Conservation (phyloP, 1,284 basidiomycete species). For the Cutaneotrichosporon curvatum region DNA sequence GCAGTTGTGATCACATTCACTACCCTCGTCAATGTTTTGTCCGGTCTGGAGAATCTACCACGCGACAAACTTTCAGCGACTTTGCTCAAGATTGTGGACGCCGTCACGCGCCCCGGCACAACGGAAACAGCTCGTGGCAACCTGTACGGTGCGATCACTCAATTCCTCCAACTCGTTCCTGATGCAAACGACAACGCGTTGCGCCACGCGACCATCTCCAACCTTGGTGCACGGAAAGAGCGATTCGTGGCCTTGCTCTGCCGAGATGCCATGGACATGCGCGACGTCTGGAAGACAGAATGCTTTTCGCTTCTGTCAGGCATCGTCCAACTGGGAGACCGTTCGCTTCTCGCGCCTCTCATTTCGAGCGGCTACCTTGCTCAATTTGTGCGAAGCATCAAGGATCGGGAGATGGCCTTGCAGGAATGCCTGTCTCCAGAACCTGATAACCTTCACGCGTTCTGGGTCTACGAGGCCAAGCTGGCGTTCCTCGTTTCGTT, state of each 20-base stretch:
- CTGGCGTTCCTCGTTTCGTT: constrained; percentile 80
- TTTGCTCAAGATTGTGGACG: constrained; percentile 69
- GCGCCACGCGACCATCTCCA: constrained; percentile 56
- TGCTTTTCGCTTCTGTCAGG: constrained; percentile 54
- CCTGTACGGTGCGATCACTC: constrained; percentile 83
- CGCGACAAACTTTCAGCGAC: constrained; percentile 70
- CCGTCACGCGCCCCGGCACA: constrained; percentile 66
- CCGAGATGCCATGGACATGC: constrained; percentile 85
- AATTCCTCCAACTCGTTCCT: constrained; percentile 66
- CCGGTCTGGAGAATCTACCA: constrained; percentile 59
- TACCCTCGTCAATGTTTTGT: constrained; percentile 65
- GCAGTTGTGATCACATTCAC: constrained; percentile 73
- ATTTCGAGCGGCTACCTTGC: constrained; percentile 70
- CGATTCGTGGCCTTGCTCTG: constrained; percentile 69
- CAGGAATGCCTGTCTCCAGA: constrained; percentile 78
- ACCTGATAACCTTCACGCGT: constrained; percentile 80
- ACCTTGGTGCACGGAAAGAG: constrained; percentile 56
- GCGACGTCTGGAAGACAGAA: constrained; percentile 90
- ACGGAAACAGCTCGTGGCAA: constrained; percentile 92
- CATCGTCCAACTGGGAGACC: constrained; percentile 58
- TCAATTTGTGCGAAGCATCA: constrained; percentile 74
- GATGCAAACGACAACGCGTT: constrained; percentile 38
- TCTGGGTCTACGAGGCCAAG: constrained; percentile 94
- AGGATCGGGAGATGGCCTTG: constrained; percentile 73
- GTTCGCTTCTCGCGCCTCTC: constrained; percentile 53